Base-by-base conservation (phyloP, 1,139 yeast species). In the Casaregolazyma suthepensis region DNA sequence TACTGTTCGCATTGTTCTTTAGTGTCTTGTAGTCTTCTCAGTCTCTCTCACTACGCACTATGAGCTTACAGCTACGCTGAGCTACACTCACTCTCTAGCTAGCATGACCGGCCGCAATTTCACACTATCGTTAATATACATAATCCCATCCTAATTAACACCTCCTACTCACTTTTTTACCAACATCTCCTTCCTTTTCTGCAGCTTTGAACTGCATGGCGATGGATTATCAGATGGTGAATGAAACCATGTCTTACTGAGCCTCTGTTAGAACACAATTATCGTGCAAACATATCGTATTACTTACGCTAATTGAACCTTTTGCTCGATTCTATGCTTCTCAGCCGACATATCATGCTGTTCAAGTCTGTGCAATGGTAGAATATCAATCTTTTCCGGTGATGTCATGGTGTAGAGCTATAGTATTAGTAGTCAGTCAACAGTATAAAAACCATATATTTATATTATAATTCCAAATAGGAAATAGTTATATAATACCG, bases 191-290 rank as follows among this genome's bases (percentile, higher is more conserved):
- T 58, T 59, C 46, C 57, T 59, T 29, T 58, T 52, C 43, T 54
- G 58, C 35, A 62, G 54, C 52, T 61, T 59, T 23, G 62, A 55
- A n/a, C 60, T 50, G 46, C 64, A 61, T 17, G 65, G 65, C n/a
- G 65, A 62, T n/a, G 60, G 57, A 47, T 55, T 55, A 48, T 62
- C 64, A 9, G 61, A 55, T 12, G 65, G 65, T 9, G 65, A 62
- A 40, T 57, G 56, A 43, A 61, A 62, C 52, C 59, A 54, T 13
- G 65, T 61, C 43, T 56, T 52, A 17, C 63, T 60, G 38, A 19
- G 52, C 47, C 54, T 7, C 5, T 52, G 56, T 31, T 20, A 48
- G 17, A 26, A 9, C 31, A 22, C 31, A 2, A 26, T 12, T 26
- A 26, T 5, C 10, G 2, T 2, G 10, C 31, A 12, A 5, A 5